These are phyloP conservation scores for Lepraria neglecta DNA, from an alignment of 495 filamentous ascomycete species.

Conservation along the genomic window DNA sequence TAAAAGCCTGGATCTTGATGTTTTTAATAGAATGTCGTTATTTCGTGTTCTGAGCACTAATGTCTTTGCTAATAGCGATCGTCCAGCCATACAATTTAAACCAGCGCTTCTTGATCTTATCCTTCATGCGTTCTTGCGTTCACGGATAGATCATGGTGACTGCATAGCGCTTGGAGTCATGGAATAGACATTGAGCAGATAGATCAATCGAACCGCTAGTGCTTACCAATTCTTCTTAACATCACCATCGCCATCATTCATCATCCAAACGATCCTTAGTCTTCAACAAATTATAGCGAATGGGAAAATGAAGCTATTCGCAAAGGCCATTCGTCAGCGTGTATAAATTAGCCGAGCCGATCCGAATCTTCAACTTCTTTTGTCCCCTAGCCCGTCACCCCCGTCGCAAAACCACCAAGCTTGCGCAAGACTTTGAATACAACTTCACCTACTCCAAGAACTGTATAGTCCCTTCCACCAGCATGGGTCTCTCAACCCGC, in stretches of 20 bases:
- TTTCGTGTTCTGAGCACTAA: neutral
- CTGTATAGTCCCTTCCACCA: neutral
- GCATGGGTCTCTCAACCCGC: slow-evolving; percentile 23
- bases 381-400: neutral
- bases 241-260: too few relatives aligned
- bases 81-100: neutral
- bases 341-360: slow-evolving; percentile 4
- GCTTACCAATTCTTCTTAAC: neutral
- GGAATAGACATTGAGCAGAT: neutral
- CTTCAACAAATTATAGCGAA: neutral
- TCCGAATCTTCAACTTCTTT: neutral
- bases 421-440: neutral
- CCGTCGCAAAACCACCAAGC: neutral
- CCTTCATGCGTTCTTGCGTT: neutral
- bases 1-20: slow-evolving; percentile 6
- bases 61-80: slow-evolving; percentile 9
- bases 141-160: neutral
- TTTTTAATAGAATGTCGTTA: neutral
- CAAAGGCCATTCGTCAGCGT: neutral
- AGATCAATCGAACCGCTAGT: slow-evolving; percentile 5
- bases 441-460: neutral
- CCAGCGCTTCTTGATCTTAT: neutral
- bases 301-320: neutral
- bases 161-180: neutral
- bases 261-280: neutral